Evolutionary conservation across 2,329 filamentous ascomycete genomes (phyloP).

Genomic region (Aspergillus sojae): DNA sequence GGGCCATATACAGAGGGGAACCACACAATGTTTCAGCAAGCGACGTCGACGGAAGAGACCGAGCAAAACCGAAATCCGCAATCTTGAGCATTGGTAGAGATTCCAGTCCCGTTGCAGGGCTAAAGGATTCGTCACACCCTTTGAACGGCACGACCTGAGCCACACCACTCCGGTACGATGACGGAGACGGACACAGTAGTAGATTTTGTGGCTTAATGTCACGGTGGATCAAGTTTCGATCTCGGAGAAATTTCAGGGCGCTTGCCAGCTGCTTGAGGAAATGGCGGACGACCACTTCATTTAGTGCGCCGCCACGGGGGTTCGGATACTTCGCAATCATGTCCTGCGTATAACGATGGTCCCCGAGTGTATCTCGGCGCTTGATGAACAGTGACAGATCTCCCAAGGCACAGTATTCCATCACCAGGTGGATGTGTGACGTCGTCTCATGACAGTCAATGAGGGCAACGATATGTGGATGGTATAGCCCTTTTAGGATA

Average conservation of each 20-base stretch:
- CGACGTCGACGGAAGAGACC: constrained; percentile 85
- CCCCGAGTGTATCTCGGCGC: constrained; percentile 78
- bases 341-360: constrained; percentile 79
- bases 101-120: constrained; percentile 76
- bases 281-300: constrained; percentile 95
- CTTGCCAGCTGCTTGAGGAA: constrained; percentile 94
- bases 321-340: constrained; percentile 95
- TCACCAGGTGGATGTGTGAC: constrained; percentile 91
- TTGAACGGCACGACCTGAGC: constrained; percentile 71
- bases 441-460: constrained; percentile 89
- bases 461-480: constrained; percentile 94
- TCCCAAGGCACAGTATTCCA: constrained; percentile 97
- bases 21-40: constrained; percentile 95
- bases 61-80: constrained; percentile 97
- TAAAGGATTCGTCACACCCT: constrained; percentile 77
- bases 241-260: constrained; percentile 83
- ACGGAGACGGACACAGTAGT: constrained; percentile 78
- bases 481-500: constrained; percentile 89
- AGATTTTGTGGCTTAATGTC: constrained; percentile 98
- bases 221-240: constrained; percentile 86
- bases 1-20: constrained; percentile 97
- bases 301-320: constrained; percentile 77
- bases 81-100: constrained; percentile 96
- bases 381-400: constrained; percentile 96
- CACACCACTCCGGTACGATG: constrained; percentile 66